Conservation (phyloP, 148 eudicot species). For the Linanthus parryae region DNA sequence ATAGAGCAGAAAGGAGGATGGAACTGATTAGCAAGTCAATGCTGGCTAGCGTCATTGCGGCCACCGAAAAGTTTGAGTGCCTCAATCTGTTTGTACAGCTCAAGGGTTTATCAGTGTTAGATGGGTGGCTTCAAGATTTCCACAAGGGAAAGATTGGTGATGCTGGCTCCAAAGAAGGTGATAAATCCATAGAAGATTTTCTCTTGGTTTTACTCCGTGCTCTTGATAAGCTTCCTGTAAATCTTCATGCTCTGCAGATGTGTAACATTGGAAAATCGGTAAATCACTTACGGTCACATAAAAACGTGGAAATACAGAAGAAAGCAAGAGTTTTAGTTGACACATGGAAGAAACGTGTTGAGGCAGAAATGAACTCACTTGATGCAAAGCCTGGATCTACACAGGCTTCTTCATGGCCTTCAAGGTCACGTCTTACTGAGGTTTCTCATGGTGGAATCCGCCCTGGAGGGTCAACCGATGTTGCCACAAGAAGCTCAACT, state of each 20-base stretch:
- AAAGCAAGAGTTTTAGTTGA: constrained; percentile 87
- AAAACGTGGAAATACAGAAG: constrained; percentile 83
- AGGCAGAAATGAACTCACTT: constrained; percentile 74
- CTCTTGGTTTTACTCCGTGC: constrained; percentile 83
- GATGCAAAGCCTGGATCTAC: constrained; percentile 57
- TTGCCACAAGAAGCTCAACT: constrained; percentile 36
- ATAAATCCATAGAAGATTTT: constrained; percentile 78
- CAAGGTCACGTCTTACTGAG: constrained; percentile 51
- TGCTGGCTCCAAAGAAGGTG: constrained; percentile 53
- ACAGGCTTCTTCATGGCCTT: constrained; percentile 54
- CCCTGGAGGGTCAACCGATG: constrained; percentile 55
- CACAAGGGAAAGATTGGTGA: constrained; percentile 75
- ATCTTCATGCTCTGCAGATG: constrained; percentile 70
- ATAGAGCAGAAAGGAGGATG: constrained; percentile 49
- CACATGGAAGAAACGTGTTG: constrained; percentile 97
- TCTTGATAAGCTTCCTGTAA: constrained; percentile 83
- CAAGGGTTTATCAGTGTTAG: constrained; percentile 67
- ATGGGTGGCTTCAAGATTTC: constrained; percentile 90
- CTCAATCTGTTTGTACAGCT: constrained; percentile 76
- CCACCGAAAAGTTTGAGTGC: constrained; percentile 80
- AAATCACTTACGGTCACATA: constrained; percentile 71
- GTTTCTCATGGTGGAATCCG: constrained; percentile 40
- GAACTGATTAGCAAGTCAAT: constrained; percentile 50
- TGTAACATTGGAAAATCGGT: constrained; percentile 96
- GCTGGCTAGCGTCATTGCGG: constrained; percentile 71